Evolutionary conservation across 1,284 basidiomycete species (phyloP).

Genomic region (Boletus smithii): DNA sequence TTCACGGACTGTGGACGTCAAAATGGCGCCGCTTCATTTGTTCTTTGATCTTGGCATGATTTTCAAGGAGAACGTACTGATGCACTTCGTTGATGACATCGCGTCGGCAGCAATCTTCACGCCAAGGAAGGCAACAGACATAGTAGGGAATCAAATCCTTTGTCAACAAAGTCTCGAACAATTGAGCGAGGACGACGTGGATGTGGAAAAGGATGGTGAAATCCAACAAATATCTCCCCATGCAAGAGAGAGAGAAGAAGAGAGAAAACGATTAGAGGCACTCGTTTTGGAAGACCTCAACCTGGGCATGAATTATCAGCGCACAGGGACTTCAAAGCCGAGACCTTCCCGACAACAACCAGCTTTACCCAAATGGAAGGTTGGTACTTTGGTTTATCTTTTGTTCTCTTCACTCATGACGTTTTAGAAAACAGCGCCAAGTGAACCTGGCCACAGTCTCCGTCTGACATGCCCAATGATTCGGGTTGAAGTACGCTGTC

Average conservation of each 20-base stretch:
- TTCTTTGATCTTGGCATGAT: constrained; percentile 67
- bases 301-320: constrained; percentile 47
- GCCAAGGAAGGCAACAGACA: constrained; percentile 4
- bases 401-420: constrained; percentile 8
- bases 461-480: constrained; percentile 46
- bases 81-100: constrained; percentile 29
- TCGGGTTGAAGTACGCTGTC: constrained; percentile 58
- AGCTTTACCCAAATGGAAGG: constrained; percentile 19
- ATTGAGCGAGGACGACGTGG: constrained; percentile 13
- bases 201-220: constrained; percentile 26
- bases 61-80: constrained; percentile 36
- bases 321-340: constrained; percentile 11
- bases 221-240: constrained; percentile 21
- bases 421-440: constrained; percentile 14
- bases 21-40: constrained; percentile 61
- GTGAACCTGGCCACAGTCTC: constrained; percentile 10
- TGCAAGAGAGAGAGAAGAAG: constrained; percentile 32
- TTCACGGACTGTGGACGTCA: constrained; percentile 33
- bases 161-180: constrained; percentile 6
- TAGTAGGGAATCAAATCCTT: background rate
- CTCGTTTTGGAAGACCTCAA: constrained; percentile 55
- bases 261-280: constrained; percentile 44
- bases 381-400: constrained; percentile 11
- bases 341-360: constrained; percentile 7
- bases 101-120: constrained; percentile 19